A percentile compares a stretch with the other conserved stretches of the same genome.
Conservation (phyloP, 768 basidiomycete genomes). For the Pulveroboletus sp. region DNA sequence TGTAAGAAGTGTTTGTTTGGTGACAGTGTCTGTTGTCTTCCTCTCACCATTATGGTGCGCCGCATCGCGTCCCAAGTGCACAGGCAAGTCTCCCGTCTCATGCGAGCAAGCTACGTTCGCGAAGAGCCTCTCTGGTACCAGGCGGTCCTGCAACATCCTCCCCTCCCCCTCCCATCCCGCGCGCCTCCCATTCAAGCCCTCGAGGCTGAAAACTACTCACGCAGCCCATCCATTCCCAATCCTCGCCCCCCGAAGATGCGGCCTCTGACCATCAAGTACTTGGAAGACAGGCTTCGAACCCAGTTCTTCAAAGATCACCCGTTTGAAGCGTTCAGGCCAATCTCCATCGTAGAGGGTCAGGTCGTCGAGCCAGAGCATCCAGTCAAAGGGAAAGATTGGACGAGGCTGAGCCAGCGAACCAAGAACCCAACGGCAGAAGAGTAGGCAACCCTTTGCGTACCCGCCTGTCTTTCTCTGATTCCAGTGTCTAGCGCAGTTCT, state of each 20-base stretch:
- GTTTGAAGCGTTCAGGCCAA: constrained; percentile 88
- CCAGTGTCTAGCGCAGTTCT: constrained; percentile 59
- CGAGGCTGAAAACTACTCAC: constrained; percentile 38
- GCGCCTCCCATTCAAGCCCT: constrained; percentile 49
- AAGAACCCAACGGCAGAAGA: constrained; percentile 87
- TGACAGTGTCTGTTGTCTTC: too few species aligned
- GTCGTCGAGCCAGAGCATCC: constrained; percentile 54
- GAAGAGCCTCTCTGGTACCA: constrained; percentile 79
- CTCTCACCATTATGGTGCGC: constrained; percentile 50
- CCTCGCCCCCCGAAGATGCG: constrained; percentile 39
- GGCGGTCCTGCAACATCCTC: constrained; percentile 85
- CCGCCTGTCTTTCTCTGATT: constrained; percentile 7
- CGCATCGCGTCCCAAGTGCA: constrained; percentile 87
- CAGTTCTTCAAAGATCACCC: constrained; percentile 97
- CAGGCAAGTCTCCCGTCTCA: constrained; percentile 78
- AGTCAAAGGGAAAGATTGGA: constrained; percentile 67
- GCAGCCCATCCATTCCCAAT: constrained; percentile 23
- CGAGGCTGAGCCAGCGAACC: constrained; percentile 73
- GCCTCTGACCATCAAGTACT: constrained; percentile 65
- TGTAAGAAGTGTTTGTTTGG: neutral
- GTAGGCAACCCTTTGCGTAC: constrained; percentile 46
- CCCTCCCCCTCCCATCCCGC: constrained; percentile 79
- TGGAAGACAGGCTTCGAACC: constrained; percentile 82
- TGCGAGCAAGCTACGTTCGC: constrained; percentile 61
- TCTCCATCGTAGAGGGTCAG: constrained; percentile 70